A percentile compares a stretch with the other conserved stretches of the same genome.
phyloP scores from a whole-genome alignment of 257 asterid genomes.

The Ajuga chamaepitys region DNA sequence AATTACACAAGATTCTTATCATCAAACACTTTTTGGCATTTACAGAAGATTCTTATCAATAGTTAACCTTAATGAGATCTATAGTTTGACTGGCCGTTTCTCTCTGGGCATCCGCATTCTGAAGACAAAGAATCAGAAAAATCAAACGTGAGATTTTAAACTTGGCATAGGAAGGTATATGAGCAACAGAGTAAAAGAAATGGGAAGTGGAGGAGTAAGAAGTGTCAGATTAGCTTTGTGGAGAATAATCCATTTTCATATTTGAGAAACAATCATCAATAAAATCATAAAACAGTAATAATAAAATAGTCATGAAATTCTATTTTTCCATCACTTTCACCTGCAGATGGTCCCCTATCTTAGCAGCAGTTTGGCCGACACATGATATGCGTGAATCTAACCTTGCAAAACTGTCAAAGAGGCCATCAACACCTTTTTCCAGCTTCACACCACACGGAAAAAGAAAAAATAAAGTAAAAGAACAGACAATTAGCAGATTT shows the following conservation, averaged over 20 bases:
- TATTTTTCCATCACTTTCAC: slow-evolving; percentile 28
- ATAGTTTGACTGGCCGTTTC: slow-evolving; percentile 97
- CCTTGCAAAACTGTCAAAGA: slow-evolving; percentile 90
- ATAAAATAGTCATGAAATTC: background rate
- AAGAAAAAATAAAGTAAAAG: background rate
- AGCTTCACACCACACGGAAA: slow-evolving; percentile 45
- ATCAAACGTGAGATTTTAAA: background rate
- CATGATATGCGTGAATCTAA: slow-evolving; percentile 95
- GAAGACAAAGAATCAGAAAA: slow-evolving; percentile 19
- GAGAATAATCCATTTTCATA: background rate
- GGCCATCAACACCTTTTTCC: slow-evolving; percentile 93
- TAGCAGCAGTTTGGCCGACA: slow-evolving; percentile 98
- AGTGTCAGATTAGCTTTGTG: background rate
- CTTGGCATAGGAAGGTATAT: slow-evolving; percentile 1
- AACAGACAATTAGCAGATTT: background rate
- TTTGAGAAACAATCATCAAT: background rate
- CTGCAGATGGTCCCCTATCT: slow-evolving; percentile 98
- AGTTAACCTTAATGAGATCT: slow-evolving; percentile 82
- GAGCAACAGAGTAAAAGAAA: slow-evolving; percentile 2
- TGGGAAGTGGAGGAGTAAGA: background rate
- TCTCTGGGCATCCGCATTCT: slow-evolving; percentile 98
- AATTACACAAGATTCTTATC: too few relatives aligned
- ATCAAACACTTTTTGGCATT: background rate
- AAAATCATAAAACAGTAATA: background rate
- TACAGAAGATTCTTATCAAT: background rate